phyloP scores from a whole-genome alignment of 768 basidiomycete species.

The Lepiota brunneoincarnata region DNA sequence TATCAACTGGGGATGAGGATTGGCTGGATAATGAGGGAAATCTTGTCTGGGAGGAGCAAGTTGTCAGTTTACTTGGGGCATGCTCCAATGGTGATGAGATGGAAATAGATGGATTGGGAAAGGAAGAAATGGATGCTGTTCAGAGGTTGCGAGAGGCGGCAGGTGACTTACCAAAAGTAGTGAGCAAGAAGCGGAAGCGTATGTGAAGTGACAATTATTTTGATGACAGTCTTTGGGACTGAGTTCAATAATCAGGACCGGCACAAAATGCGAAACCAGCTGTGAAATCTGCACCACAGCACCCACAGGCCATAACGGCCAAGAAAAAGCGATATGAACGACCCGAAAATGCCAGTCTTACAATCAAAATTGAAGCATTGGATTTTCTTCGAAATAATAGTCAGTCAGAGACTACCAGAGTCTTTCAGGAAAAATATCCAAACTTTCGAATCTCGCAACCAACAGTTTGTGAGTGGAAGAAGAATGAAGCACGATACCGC shows the following conservation, averaged over 20 bases:
- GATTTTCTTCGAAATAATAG: neutral
- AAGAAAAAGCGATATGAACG: neutral
- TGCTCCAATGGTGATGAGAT: neutral
- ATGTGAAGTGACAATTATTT: neutral
- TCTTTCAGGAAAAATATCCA: constrained; percentile 22
- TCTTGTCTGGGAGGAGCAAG: neutral
- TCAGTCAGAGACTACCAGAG: neutral
- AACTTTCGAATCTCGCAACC: constrained; percentile 26
- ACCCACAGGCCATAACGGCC: no score
- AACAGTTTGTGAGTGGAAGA: constrained; percentile 22
- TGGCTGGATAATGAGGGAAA: constrained; percentile 12
- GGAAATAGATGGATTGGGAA: neutral
- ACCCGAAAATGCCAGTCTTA: neutral
- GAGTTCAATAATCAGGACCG: neutral
- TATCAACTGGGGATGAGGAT: constrained; percentile 2
- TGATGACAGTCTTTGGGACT: neutral
- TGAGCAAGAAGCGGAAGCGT: neutral
- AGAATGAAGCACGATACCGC: constrained; percentile 20
- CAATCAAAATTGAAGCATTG: neutral
- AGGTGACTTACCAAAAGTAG: constrained; percentile 5
- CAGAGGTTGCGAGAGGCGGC: constrained; percentile 4
- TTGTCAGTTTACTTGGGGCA: neutral
- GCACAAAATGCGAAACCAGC: neutral
- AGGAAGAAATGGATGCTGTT: neutral
- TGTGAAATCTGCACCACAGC: no score